A percentile compares a stretch with the other conserved stretches of the same genome.
Evolutionary conservation across 1,284 basidiomycete species (phyloP).

Genomic region (Fomitopsis pinicola): DNA sequence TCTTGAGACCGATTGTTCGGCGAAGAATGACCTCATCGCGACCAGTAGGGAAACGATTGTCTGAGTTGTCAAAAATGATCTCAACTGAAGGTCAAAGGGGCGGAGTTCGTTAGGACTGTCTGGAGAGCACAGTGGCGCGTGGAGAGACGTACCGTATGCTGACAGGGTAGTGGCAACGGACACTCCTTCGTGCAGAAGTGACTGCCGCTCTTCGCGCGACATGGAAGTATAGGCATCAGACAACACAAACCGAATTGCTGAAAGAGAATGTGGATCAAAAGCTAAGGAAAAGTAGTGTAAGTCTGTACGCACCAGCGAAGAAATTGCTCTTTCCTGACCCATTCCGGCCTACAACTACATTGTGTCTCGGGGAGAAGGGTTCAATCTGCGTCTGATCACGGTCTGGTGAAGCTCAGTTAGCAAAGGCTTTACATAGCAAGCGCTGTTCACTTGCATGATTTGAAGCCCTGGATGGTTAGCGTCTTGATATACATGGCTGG

Average conservation of each 20-base stretch:
- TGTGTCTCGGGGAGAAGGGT: conserved; percentile 81
- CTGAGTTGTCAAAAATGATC: conserved; percentile 87
- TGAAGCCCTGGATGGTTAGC: conserved; percentile 94
- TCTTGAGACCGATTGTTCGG: conserved; percentile 95
- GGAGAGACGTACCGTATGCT: conserved; percentile 70
- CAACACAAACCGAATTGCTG: conserved; percentile 94
- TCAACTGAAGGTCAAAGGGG: conserved; percentile 47
- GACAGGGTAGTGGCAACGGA: conserved; percentile 87
- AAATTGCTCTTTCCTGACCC: conserved; percentile 97
- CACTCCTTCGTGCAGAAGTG: conserved; percentile 90
- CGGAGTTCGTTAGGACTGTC: not conserved
- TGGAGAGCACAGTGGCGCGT: not conserved
- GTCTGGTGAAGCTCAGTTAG: conserved; percentile 36
- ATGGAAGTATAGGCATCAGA: conserved; percentile 97
- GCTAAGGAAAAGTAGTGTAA: not conserved
- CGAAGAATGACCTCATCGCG: conserved; percentile 83
- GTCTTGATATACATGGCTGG: conserved; percentile 81
- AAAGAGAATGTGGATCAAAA: not conserved
- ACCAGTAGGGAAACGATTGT: conserved; percentile 88
- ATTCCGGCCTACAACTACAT: conserved; percentile 93
- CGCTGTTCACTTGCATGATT: conserved; percentile 68
- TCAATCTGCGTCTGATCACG: conserved; percentile 81
- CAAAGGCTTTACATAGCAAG: not conserved
- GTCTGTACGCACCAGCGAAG: conserved; percentile 68
- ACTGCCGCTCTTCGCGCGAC: conserved; percentile 89